Percentiles rank a stretch among this genome's conserved stretches.
Evolutionary conservation across 768 basidiomycete species (phyloP).

Genomic region (Boletus bicolor): DNA sequence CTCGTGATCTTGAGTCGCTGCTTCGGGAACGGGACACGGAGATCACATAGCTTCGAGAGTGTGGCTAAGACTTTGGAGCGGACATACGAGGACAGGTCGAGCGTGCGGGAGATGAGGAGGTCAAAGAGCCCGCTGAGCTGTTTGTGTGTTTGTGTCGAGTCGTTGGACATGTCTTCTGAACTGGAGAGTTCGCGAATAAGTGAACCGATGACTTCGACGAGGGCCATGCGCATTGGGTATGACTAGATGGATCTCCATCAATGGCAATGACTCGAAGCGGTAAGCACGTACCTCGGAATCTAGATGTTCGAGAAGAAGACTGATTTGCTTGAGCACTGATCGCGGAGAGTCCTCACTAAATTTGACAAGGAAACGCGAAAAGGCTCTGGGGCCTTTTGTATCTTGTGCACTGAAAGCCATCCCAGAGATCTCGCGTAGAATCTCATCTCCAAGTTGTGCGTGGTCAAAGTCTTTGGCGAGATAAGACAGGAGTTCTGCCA

Average conservation of each 20-base stretch:
- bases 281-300: slow-evolving; percentile 78
- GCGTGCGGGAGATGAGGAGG: slow-evolving; percentile 78
- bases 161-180: slow-evolving; percentile 46
- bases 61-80: slow-evolving; percentile 83
- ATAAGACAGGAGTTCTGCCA: slow-evolving; percentile 84
- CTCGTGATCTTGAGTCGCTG: slow-evolving; percentile 74
- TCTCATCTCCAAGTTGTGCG: slow-evolving; percentile 84
- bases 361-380: slow-evolving; percentile 78
- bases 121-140: slow-evolving; percentile 81
- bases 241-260: slow-evolving; percentile 48
- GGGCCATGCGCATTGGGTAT: slow-evolving; percentile 93
- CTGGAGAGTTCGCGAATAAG: slow-evolving; percentile 79
- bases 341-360: slow-evolving; percentile 80
- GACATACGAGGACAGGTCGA: slow-evolving; percentile 89
- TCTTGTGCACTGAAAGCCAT: slow-evolving; percentile 80
- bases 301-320: slow-evolving; percentile 76
- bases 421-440: slow-evolving; percentile 81
- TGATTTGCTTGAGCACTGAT: slow-evolving; percentile 84
- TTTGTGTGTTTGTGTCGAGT: slow-evolving; percentile 50
- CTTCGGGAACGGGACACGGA: slow-evolving; percentile 79
- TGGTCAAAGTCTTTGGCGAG: slow-evolving; percentile 87
- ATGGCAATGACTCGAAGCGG: neutral
- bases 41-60: slow-evolving; percentile 72
- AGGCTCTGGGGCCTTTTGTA: slow-evolving; percentile 81
- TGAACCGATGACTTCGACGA: slow-evolving; percentile 85